A percentile compares a stretch with the other conserved stretches of the same genome.
phyloP scores from a whole-genome alignment of 1,284 basidiomycete species.

The Heterobasidion occidentale region DNA sequence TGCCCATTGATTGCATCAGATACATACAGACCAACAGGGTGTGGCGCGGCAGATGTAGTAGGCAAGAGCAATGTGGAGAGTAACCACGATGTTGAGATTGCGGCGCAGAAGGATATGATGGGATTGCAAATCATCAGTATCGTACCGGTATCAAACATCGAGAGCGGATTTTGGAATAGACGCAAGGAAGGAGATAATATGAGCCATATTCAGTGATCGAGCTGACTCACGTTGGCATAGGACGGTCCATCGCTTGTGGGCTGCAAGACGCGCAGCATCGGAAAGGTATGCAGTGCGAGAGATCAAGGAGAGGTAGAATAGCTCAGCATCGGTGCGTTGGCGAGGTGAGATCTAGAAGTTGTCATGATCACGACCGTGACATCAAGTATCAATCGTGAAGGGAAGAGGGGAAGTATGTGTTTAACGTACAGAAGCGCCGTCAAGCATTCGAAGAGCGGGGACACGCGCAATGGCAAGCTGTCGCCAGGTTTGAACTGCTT shows the following conservation, averaged over 20 bases:
- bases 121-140: background rate
- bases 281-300: conserved; percentile 33
- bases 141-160: background rate
- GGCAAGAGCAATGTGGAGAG: background rate
- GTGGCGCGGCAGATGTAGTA: background rate
- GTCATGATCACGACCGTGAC: no score
- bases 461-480: conserved; percentile 70
- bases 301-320: conserved; percentile 72
- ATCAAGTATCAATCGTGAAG: no score
- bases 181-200: background rate
- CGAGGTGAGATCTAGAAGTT: conserved; percentile 49
- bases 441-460: conserved; percentile 53
- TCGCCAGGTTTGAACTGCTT: conserved; percentile 38
- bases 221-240: conserved; percentile 53
- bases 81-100: background rate
- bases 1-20: no score
- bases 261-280: conserved; percentile 34
- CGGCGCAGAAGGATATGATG: background rate
- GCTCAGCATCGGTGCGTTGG: conserved; percentile 82
- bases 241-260: conserved; percentile 56
- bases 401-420: background rate
- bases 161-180: background rate
- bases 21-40: no score
- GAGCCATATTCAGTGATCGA: background rate
- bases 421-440: conserved; percentile 57